Evolutionary conservation across 352 stramenopile species (phyloP), one percentile per base, ranked within the genome.

Genomic region (Globisporangium spinosum): DNA sequence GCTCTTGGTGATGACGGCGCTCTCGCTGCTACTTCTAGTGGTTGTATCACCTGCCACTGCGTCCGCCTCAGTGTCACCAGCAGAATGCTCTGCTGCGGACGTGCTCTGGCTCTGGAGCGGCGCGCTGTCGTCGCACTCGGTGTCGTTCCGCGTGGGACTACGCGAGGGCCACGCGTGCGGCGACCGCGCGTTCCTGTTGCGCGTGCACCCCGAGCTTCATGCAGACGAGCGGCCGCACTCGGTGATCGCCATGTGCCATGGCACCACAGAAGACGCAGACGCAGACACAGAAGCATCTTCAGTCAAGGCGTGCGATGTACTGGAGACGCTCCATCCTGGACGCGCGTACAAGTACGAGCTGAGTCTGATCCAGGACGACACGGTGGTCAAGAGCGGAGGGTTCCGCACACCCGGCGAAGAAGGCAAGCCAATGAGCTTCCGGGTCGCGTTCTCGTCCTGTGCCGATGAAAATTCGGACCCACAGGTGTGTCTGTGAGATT

Each of bases 401-500:
- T 90, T 96, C 51, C 68, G 55, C 15, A 90, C 88, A 2, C 83
- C 86, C 0, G 67, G 67, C 49, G 23, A 58, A 2, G 76, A 86
- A 12, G 88, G 88, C 25, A 60, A 61, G 13, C 56, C 86, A 1
- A 77, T 83, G 45, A 80, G 79, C 65, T 96, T 92, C 69, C 75
- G 84, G 61, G 77, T 96, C 56, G 81, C 76, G 13, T 93, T 96
- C 65, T 84, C 83, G 6, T 96, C 88, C 9, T 96, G 88, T 65
- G 86, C 86, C 2, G 88, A 96, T 61, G 85, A 96, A 75, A 61
- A 79, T 7, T 93, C 88, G 7, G 82, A 96, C 64, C 86, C 88
- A 25, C 58, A 66, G 65, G 62, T 63, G 61, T 23, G 86, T 90
- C 40, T 58, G 40, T 58, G 12, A 3, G 17, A 32, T 10, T 63